Evolutionary conservation across 306 rosid genomes (phyloP).

Genomic region (Ochetophila trinervis): DNA sequence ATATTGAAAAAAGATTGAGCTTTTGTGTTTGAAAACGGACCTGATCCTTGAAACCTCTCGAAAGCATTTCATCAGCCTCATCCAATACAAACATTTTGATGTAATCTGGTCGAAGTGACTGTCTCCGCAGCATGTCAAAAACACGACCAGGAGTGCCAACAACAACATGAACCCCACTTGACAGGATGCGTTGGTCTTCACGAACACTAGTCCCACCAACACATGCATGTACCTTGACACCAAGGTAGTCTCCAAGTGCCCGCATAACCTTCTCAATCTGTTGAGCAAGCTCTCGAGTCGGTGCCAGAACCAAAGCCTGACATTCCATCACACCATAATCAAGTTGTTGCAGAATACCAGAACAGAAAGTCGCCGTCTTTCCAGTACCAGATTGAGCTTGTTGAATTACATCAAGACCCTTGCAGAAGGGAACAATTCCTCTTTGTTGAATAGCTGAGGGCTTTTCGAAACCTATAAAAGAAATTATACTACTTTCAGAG

Average conservation of each 20-base stretch:
- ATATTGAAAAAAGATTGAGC: not conserved
- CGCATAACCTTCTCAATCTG: slow-evolving; percentile 90
- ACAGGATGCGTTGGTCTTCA: slow-evolving; percentile 70
- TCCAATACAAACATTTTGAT: slow-evolving; percentile 83
- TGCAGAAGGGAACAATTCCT: slow-evolving; percentile 72
- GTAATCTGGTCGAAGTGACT: slow-evolving; percentile 61
- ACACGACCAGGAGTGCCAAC: slow-evolving; percentile 87
- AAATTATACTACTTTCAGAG: slow-evolving; percentile 6
- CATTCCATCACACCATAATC: slow-evolving; percentile 58
- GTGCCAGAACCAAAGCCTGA: slow-evolving; percentile 75
- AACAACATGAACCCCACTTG: slow-evolving; percentile 76
- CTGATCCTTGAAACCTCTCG: slow-evolving; percentile 82
- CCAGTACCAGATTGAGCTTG: slow-evolving; percentile 89
- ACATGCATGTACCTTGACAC: slow-evolving; percentile 81
- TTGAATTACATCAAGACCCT: slow-evolving; percentile 82
- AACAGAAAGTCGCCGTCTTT: slow-evolving; percentile 78
- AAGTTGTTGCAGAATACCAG: slow-evolving; percentile 72
- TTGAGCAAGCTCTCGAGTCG: slow-evolving; percentile 80
- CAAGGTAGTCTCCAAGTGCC: slow-evolving; percentile 77
- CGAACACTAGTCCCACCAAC: slow-evolving; percentile 82
- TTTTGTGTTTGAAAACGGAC: slow-evolving; percentile 26
- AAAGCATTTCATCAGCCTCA: slow-evolving; percentile 88
- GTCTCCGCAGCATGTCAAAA: slow-evolving; percentile 75
- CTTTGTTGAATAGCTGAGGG: slow-evolving; percentile 85
- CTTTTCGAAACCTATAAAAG: slow-evolving; percentile 62